Base-by-base conservation (phyloP, 257 asterid genomes). In the Solanum appendiculatum region DNA sequence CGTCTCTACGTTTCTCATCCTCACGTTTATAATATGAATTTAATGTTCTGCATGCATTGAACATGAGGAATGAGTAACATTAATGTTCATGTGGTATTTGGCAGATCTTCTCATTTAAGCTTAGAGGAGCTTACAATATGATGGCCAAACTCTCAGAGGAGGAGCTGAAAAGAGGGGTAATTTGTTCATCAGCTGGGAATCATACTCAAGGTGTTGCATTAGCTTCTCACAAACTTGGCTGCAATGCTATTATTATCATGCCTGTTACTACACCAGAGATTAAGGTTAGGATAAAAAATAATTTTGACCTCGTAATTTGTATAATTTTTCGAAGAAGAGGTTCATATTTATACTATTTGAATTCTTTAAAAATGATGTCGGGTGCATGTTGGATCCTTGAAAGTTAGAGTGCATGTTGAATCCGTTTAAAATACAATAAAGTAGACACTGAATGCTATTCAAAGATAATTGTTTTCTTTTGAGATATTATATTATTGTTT, bases 71-170 rank as follows among this genome's bases (percentile, higher is more conserved):
- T 37, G 1, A 5, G 21, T 7, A 7, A 39, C 42, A 7, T 39
- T 39, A 39, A 39, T 58, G 42, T 70, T 16, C 11, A 21, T 74
- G 14, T 74, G n/a, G 34, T 39, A 18, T 39, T 51, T 85, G 83
- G 77, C 90, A 95, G 98, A 98, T 95, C 54, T 93, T 94, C 66
- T 95, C 98, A 20, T 95, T 95, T 90, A 95, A 95, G 93, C 94
- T 95, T 86, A 95, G 99, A 27, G 99, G 99, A 89, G 99, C 99
- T 86, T 97, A 97, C 88, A 97, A 97, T 83, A 97, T 97, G 99
- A 95, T 97, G 99, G 95, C 95, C 4, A 97, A 93, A 86, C 95
- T 97, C 87, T 90, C 95, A 20, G 89, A 86, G 56, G 95, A 92
- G 88, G 94, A 93, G 82, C 90, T 93, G 63, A 72, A 94, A 85